Evolutionary conservation across 108 stramenopile genomes (phyloP), one percentile per base, ranked within the genome.

Genomic region (Seminavis robusta): DNA sequence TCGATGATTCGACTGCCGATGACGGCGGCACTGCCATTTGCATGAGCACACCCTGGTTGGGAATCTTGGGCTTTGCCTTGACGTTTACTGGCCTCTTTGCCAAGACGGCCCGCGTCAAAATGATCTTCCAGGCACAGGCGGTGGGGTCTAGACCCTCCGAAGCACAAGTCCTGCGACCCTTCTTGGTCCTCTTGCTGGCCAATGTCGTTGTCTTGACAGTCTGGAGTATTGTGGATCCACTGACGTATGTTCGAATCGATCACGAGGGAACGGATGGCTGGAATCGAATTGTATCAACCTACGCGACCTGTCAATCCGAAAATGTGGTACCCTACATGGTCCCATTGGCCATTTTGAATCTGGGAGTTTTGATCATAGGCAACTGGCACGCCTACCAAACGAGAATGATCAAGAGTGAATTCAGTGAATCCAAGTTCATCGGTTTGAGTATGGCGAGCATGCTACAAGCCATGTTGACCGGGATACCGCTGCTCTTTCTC

Each of bases 51-150:
- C 67, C 58, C 33, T 81, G 76, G 76, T 44, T 79, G 20, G 48
- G 65, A 20, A 51, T 50, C 11, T 45, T 77, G 21, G 84, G 84
- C 49, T 86, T 79, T 42, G 54, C 68, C 1, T 61, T 51, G 9
- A 63, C 66, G 1, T 73, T 82, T 45, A 56, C 74, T 0, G 77
- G 75, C 17, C 65, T 86, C 2, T 76, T 70, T 36, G 48, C 69
- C 49, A 86, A 86, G 57, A 66, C 68, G 23, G 81, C 75, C 74
- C 56, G 77, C 32, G 23, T 81, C 42, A 64, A 64, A 24, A 6
- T 24, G 16, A 43, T 21, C 55, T 64, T 27, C 41, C 45, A 29
- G 13, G 37, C 17, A 33, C 21, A 26, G 21, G 79, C 77, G 50
- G 76, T 79, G 4, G 47, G 59, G 0, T n/a, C n/a, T n/a, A n/a